phyloP scores from a whole-genome alignment of 495 filamentous ascomycete species.

The Xylaria scruposa region DNA sequence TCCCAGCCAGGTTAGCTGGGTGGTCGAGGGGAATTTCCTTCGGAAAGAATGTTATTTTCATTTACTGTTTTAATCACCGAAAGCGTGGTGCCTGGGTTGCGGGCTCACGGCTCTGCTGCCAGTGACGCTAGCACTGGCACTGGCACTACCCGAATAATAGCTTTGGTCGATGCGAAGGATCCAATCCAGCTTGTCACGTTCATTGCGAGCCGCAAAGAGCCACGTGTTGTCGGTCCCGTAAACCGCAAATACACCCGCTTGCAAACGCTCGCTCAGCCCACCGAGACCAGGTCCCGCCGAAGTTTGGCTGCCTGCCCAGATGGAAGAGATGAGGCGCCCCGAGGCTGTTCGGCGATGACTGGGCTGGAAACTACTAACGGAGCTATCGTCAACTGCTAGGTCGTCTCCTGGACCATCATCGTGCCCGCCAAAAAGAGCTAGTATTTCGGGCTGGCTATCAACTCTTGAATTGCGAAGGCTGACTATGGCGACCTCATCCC shows the following conservation, averaged over 20 bases:
- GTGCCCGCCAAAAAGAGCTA: constrained; percentile 69
- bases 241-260: constrained; percentile 84
- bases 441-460: constrained; percentile 86
- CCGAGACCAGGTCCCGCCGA: constrained; percentile 42
- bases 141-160: constrained; percentile 42
- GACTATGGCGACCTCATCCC: constrained; percentile 89
- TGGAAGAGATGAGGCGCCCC: constrained; percentile 39
- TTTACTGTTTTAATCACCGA: constrained; percentile 21
- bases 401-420: constrained; percentile 37
- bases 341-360: constrained; percentile 42
- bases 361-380: constrained; percentile 34
- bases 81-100: constrained; percentile 32
- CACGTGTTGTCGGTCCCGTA: constrained; percentile 94
- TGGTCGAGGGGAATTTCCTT: neutral
- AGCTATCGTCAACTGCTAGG: constrained; percentile 25
- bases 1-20: neutral
- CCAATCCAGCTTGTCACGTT: constrained; percentile 93
- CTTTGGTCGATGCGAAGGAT: constrained; percentile 78
- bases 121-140: constrained; percentile 31
- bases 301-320: constrained; percentile 41
- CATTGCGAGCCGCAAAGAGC: constrained; percentile 86
- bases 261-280: constrained; percentile 59
- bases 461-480: constrained; percentile 84
- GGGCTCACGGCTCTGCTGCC: constrained; percentile 43
- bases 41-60: neutral